These are phyloP conservation scores for Pseudogymnoascus sp. DNA, from an alignment of 2,329 filamentous ascomycete genomes.

Conservation along the genomic window DNA sequence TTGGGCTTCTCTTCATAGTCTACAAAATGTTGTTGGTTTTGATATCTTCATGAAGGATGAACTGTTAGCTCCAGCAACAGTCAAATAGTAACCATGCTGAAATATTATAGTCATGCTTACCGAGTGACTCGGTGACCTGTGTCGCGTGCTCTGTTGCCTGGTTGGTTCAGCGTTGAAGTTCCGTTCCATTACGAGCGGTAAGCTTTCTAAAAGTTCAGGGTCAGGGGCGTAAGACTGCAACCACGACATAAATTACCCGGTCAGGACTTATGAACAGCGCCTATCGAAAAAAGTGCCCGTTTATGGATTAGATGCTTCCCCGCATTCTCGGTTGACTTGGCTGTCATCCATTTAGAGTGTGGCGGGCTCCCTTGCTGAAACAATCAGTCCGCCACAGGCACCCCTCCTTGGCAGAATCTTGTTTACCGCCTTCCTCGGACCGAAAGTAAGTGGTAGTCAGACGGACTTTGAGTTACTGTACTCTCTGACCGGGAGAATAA, in stretches of 20 bases:
- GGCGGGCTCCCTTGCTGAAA: neutral
- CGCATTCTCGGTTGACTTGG: neutral
- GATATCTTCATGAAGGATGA: constrained; percentile 30
- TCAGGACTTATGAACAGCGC: neutral
- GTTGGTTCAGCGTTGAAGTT: neutral
- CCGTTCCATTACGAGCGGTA: neutral
- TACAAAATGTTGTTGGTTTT: constrained; percentile 39
- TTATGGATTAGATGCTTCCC: neutral
- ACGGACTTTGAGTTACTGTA: too few relatives aligned
- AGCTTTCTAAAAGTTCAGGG: neutral
- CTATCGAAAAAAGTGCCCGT: neutral
- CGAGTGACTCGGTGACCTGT: constrained; percentile 9
- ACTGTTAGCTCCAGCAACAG: neutral
- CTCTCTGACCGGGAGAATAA: too few relatives aligned
- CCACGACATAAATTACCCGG: neutral
- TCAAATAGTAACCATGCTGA: neutral
- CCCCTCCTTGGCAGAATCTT: neutral
- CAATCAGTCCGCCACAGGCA: neutral
- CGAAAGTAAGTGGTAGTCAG: too few relatives aligned
- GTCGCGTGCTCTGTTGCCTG: neutral
- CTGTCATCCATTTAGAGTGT: neutral
- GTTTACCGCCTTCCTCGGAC: too few relatives aligned
- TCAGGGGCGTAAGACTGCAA: neutral
- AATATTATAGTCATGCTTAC: constrained; percentile 17
- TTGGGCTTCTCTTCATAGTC: constrained; percentile 27